Evolutionary conservation across 2,329 filamentous ascomycete genomes (phyloP).

Genomic region (Fusarium oligoseptatum): DNA sequence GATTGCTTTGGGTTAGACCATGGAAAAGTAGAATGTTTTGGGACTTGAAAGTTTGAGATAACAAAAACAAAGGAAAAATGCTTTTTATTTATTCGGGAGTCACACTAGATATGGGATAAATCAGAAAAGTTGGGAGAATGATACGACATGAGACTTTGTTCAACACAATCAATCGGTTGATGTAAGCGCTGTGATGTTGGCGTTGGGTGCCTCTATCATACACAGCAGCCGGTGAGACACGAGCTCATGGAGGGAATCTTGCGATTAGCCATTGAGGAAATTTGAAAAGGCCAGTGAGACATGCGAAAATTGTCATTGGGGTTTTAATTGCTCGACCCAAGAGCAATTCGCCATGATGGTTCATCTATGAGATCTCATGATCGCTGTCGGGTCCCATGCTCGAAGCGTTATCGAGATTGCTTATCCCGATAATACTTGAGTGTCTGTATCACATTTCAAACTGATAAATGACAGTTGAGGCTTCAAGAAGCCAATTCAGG

Average conservation of each 20-base stretch:
- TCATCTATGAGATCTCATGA: not conserved
- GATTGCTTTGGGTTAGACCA: conserved; percentile 35
- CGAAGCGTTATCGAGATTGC: not conserved
- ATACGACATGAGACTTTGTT: conserved; percentile 10
- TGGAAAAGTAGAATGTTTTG: conserved; percentile 21
- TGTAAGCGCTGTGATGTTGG: not conserved
- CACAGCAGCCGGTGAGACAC: not conserved
- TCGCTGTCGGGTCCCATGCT: not conserved
- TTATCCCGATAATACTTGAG: not conserved
- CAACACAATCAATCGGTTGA: conserved; percentile 5
- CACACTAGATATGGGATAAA: conserved; percentile 37
- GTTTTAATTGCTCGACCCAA: not conserved
- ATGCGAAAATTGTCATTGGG: not conserved
- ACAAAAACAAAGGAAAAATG: conserved; percentile 28
- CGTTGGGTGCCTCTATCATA: not conserved
- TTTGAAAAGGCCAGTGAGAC: not conserved
- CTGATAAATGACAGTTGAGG: not conserved
- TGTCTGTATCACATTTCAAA: not conserved
- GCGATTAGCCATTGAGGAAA: not conserved
- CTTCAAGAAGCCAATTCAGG: not conserved
- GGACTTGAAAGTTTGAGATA: conserved; percentile 6
- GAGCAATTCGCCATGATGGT: not conserved
- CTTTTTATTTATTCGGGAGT: conserved; percentile 35
- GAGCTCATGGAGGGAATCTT: not conserved
- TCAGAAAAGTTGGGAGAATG: conserved; percentile 26